These are phyloP conservation scores for Ascochyta viciae-villosae DNA, from an alignment of 2,329 filamentous ascomycete species.

Conservation along the genomic window DNA sequence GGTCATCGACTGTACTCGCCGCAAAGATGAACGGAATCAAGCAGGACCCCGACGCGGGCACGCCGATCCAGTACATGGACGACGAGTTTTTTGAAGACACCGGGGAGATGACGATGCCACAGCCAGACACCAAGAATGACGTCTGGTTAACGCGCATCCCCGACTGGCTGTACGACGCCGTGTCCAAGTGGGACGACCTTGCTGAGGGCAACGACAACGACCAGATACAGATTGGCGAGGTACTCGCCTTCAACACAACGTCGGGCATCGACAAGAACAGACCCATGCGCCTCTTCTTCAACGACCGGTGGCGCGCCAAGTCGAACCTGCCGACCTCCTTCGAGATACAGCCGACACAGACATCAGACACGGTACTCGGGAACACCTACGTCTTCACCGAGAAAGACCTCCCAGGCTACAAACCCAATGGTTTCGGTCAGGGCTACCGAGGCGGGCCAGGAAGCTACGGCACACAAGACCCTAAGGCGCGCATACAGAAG, in stretches of 20 bases:
- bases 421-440: constrained; percentile 44
- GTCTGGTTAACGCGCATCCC: constrained; percentile 51
- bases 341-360: constrained; percentile 68
- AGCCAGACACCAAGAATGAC: constrained; percentile 33
- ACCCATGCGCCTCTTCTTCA: constrained; percentile 72
- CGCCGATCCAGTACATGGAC: constrained; percentile 46
- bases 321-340: constrained; percentile 86
- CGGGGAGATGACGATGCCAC: constrained; percentile 50
- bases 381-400: constrained; percentile 95
- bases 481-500: constrained; percentile 44
- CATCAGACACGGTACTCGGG: constrained; percentile 66
- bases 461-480: constrained; percentile 38
- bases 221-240: constrained; percentile 47
- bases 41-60: constrained; percentile 45
- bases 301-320: constrained; percentile 69
- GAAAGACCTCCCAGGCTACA: constrained; percentile 84
- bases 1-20: constrained; percentile 2
- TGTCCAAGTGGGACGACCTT: constrained; percentile 46
- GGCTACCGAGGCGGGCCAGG: constrained; percentile 32
- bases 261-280: constrained; percentile 36
- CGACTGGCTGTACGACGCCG: constrained; percentile 49
- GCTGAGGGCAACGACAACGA: constrained; percentile 48
- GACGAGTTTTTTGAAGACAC: constrained; percentile 55
- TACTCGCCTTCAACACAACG: constrained; percentile 39
- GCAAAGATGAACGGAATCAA: constrained; percentile 51